Conservation (phyloP, 1,284 basidiomycete species). For the Ganoderma lingzhi region DNA sequence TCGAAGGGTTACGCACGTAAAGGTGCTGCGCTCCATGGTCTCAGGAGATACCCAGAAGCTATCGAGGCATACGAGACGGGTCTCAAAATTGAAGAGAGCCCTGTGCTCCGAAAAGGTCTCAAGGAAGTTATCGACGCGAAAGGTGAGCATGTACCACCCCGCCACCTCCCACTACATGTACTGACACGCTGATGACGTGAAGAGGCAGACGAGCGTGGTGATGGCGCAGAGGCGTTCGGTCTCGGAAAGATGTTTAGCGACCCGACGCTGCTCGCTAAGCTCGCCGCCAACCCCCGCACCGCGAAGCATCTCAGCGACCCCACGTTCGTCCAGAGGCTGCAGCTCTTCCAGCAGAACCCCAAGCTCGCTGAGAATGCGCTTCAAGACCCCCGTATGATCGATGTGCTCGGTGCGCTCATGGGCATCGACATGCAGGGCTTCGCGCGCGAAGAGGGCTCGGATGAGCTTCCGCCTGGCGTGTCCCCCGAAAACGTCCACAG, state of each 20-base stretch:
- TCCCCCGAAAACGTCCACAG: constrained; percentile 34
- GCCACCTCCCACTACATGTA: constrained; percentile 2
- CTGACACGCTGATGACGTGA: constrained; percentile 15
- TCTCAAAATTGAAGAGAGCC: constrained; percentile 83
- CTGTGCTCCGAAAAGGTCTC: constrained; percentile 86
- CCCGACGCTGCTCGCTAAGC: constrained; percentile 84
- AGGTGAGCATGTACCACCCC: constrained; percentile 50
- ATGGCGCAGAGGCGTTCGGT: constrained; percentile 56
- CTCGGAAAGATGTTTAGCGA: constrained; percentile 88
- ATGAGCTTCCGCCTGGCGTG: constrained; percentile 76
- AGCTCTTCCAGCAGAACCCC: constrained; percentile 71
- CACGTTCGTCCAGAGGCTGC: constrained; percentile 78
- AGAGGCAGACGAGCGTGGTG: constrained; percentile 52
- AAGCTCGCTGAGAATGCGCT: constrained; percentile 57
- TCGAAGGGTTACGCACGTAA: constrained; percentile 93
- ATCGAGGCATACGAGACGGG: constrained; percentile 85
- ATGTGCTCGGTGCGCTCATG: constrained; percentile 93
- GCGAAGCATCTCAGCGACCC: constrained; percentile 86
- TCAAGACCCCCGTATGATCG: constrained; percentile 92
- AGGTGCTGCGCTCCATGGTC: constrained; percentile 94
- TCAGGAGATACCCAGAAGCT: constrained; percentile 82
- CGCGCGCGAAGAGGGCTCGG: constrained; percentile 85
- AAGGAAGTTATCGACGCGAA: constrained; percentile 87
- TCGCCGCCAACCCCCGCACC: constrained; percentile 89
- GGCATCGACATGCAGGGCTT: constrained; percentile 94